Percentiles rank a stretch among this genome's conserved stretches.
These are phyloP conservation scores for Cardamine chenopodiifolia DNA, from an alignment of 345 rosid genomes.

Conservation along the genomic window DNA sequence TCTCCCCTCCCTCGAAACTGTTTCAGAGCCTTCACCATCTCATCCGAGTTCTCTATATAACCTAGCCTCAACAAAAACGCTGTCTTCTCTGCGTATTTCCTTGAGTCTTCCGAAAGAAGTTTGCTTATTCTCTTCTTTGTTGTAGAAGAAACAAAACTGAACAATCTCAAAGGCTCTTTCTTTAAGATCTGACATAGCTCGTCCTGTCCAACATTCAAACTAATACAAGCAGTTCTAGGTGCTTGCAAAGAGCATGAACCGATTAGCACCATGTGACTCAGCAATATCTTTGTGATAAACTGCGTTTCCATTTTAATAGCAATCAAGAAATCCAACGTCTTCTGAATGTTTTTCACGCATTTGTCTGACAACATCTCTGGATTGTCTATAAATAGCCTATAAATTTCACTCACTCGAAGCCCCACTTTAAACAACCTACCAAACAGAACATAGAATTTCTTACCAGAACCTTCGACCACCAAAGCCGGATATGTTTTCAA, in stretches of 20 bases:
- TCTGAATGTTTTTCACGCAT: slow-evolving; percentile 51
- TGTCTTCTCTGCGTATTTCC: slow-evolving; percentile 53
- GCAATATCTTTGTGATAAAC: slow-evolving; percentile 48
- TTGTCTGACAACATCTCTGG: slow-evolving; percentile 58
- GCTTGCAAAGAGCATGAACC: slow-evolving; percentile 58
- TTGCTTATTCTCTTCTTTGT: slow-evolving; percentile 41
- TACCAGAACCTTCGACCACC: slow-evolving; percentile 68
- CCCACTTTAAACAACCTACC: slow-evolving; percentile 68
- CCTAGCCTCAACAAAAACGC: slow-evolving; percentile 71
- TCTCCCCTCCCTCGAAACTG: slow-evolving; percentile 83
- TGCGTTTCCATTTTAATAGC: slow-evolving; percentile 58
- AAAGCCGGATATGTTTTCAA: slow-evolving; percentile 55
- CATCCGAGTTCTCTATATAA: slow-evolving; percentile 78
- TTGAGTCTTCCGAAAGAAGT: slow-evolving; percentile 36
- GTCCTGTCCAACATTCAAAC: slow-evolving; percentile 51
- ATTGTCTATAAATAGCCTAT: slow-evolving; percentile 53
- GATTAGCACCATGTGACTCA: slow-evolving; percentile 47
- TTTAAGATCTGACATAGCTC: slow-evolving; percentile 52
- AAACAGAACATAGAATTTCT: slow-evolving; percentile 59
- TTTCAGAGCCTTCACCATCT: slow-evolving; percentile 67
- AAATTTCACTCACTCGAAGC: slow-evolving; percentile 49
- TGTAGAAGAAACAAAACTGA: slow-evolving; percentile 58
- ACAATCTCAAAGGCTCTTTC: slow-evolving; percentile 65
- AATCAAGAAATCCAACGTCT: slow-evolving; percentile 55
- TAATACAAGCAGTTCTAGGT: slow-evolving; percentile 53